These are phyloP conservation scores for Rhodamnia argentea DNA, from an alignment of 345 rosid species.

Conservation along the genomic window DNA sequence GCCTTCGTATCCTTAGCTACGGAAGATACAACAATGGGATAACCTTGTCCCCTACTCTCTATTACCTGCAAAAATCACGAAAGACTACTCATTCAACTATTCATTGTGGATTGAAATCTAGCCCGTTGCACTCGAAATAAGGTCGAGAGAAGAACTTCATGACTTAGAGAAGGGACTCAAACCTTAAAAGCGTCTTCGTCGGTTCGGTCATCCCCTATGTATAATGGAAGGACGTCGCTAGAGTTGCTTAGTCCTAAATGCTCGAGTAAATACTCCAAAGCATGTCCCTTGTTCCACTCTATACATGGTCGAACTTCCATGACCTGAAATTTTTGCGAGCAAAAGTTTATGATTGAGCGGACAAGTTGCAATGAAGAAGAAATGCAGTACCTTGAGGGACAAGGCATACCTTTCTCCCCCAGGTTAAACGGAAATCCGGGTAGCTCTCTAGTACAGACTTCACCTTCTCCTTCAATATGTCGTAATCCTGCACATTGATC, in stretches of 20 bases:
- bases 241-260: constrained; percentile 28
- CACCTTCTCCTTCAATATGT: constrained; percentile 20
- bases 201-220: constrained; percentile 46
- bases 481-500: constrained; percentile 18
- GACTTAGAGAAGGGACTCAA: background rate
- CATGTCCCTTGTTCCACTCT: constrained; percentile 52
- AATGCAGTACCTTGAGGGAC: background rate
- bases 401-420: constrained; percentile 33
- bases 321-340: constrained; percentile 11
- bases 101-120: background rate
- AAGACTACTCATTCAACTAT: background rate
- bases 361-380: background rate
- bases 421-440: constrained; percentile 19
- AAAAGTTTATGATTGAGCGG: background rate
- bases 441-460: constrained; percentile 18
- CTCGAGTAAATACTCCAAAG: constrained; percentile 42
- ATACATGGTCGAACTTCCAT: constrained; percentile 45
- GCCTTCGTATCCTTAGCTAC: constrained; percentile 34
- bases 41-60: constrained; percentile 24
- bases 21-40: constrained; percentile 28
- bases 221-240: constrained; percentile 28
- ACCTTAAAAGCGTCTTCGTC: constrained; percentile 56
- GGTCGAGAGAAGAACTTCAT: background rate
- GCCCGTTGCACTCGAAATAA: background rate
- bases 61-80: constrained; percentile 14